phyloP scores from a whole-genome alignment of 352 stramenopile genomes.

The Pythium dissotocum region DNA sequence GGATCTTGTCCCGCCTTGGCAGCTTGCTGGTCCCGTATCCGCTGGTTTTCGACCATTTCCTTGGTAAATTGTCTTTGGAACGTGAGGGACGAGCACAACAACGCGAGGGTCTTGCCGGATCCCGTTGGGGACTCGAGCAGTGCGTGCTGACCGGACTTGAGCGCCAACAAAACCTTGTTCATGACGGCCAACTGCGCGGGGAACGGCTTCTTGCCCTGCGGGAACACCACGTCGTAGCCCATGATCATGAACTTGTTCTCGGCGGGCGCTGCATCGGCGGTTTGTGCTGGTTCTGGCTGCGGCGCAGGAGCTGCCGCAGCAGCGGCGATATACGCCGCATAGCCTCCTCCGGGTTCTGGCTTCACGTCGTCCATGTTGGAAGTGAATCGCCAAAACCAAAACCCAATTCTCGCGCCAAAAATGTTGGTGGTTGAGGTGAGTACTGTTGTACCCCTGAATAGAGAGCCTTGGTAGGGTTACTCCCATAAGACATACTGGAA shows the following conservation, averaged over 20 bases:
- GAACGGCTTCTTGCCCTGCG: slow-evolving; percentile 78
- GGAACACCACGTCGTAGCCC: slow-evolving; percentile 83
- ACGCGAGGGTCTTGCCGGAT: slow-evolving; percentile 82
- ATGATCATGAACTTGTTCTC: slow-evolving; percentile 66
- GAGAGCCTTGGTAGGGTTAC: background rate
- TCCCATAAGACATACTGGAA: no score
- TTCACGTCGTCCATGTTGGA: background rate
- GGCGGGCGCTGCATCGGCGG: background rate
- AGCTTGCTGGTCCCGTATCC: slow-evolving; percentile 25
- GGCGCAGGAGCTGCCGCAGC: background rate
- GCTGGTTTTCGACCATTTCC: slow-evolving; percentile 38
- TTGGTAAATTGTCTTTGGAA: slow-evolving; percentile 64
- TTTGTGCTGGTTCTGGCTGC: background rate
- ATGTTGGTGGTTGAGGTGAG: background rate
- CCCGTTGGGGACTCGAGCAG: slow-evolving; percentile 85
- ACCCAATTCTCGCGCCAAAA: slow-evolving; percentile 1
- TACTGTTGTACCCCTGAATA: background rate
- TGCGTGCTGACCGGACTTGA: slow-evolving; percentile 81
- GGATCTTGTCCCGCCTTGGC: background rate
- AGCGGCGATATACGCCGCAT: background rate
- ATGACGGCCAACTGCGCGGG: slow-evolving; percentile 86
- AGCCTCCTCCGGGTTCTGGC: background rate
- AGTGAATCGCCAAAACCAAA: background rate
- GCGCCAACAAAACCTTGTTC: slow-evolving; percentile 80
- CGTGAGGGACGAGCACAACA: slow-evolving; percentile 81